These are phyloP conservation scores for Sequoiadendron giganteum DNA, from an alignment of 75 land plant genomes.

Conservation along the genomic window DNA sequence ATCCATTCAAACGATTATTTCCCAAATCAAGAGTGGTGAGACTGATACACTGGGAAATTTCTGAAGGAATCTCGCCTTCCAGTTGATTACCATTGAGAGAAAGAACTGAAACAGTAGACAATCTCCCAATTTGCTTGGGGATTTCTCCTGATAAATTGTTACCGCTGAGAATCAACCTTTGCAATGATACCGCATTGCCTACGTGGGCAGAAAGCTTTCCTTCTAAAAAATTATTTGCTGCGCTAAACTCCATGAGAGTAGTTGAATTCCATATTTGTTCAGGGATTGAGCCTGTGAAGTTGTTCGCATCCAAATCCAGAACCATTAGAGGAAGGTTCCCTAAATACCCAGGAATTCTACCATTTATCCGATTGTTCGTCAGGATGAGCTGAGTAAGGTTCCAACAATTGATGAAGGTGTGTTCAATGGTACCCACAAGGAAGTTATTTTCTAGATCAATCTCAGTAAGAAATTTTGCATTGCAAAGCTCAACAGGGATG, in stretches of 20 bases:
- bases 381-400: conserved; percentile 25
- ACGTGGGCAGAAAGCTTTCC: conserved; percentile 11
- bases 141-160: conserved; percentile 34
- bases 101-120: conserved; percentile 12
- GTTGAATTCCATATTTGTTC: conserved; percentile 22
- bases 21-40: conserved; percentile 36
- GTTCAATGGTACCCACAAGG: conserved; percentile 25
- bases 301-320: conserved; percentile 31
- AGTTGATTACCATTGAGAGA: conserved; percentile 16
- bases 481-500: conserved; percentile 34
- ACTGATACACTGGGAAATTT: conserved; percentile 28
- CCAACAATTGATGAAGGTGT: conserved; percentile 25
- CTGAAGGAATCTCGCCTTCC: conserved; percentile 26
- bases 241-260: conserved; percentile 15
- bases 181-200: conserved; percentile 10
- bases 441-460: conserved; percentile 23
- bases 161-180: conserved; percentile 13
- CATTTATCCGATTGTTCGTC: conserved; percentile 17
- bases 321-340: conserved; percentile 19
- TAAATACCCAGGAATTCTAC: conserved; percentile 29
- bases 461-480: conserved; percentile 12
- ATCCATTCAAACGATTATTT: conserved; percentile 28
- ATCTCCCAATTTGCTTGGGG: conserved; percentile 26
- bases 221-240: conserved; percentile 12
- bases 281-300: conserved; percentile 36